Evolutionary conservation across 2,329 filamentous ascomycete genomes (phyloP).

Genomic region (Pseudogymnoascus sp.): DNA sequence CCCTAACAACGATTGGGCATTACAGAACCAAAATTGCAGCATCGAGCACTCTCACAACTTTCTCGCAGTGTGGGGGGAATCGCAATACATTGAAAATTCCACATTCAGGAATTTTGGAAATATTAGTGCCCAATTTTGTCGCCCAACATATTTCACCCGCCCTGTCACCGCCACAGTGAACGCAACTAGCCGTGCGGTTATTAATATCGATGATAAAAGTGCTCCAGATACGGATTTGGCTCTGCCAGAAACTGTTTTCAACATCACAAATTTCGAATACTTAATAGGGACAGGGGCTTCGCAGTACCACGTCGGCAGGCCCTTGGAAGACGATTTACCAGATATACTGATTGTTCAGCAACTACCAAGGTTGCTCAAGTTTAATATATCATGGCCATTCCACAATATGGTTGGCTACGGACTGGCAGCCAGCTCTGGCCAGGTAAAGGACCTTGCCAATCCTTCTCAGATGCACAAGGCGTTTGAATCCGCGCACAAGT

Average conservation of each 20-base stretch:
- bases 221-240: slow-evolving; percentile 11
- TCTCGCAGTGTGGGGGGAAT: slow-evolving; percentile 24
- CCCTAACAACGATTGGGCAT: slow-evolving; percentile 25
- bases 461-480: slow-evolving; percentile 25
- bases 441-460: slow-evolving; percentile 29
- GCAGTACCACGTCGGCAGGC: slow-evolving; percentile 10
- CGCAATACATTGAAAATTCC: background rate
- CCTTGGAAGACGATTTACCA: background rate
- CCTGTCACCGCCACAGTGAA: slow-evolving; percentile 33
- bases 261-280: slow-evolving; percentile 32
- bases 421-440: slow-evolving; percentile 22
- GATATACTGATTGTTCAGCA: slow-evolving; percentile 18
- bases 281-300: slow-evolving; percentile 19
- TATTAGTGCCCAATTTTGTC: slow-evolving; percentile 35
- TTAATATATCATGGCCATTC: slow-evolving; percentile 21
- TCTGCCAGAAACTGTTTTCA: slow-evolving; percentile 27
- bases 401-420: slow-evolving; percentile 32
- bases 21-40: slow-evolving; percentile 29
- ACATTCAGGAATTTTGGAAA: slow-evolving; percentile 10
- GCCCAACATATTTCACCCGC: slow-evolving; percentile 34
- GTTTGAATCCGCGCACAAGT: slow-evolving; percentile 33
- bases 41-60: slow-evolving; percentile 31
- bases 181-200: slow-evolving; percentile 18
- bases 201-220: slow-evolving; percentile 3
- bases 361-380: slow-evolving; percentile 13